A percentile compares a stretch with the other conserved stretches of the same genome.
Evolutionary conservation across 805 yeast genomes (phyloP).

Genomic region (Saccharomycopsis sp.): DNA sequence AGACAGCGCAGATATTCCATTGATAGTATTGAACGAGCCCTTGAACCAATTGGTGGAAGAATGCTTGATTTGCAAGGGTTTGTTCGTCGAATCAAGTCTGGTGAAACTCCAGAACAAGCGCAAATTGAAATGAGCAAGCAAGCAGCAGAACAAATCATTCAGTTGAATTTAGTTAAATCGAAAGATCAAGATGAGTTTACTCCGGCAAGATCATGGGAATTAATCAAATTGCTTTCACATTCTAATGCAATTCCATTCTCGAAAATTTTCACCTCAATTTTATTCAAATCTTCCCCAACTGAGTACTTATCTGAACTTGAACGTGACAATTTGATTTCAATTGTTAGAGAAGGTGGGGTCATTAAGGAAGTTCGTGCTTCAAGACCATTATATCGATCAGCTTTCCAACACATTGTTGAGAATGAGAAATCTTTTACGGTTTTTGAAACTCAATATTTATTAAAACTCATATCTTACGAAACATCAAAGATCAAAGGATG

Average conservation of each 20-base stretch:
- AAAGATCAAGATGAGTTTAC: conserved; percentile 42
- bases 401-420: conserved; percentile 58
- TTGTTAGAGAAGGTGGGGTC: conserved; percentile 73
- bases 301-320: conserved; percentile 65
- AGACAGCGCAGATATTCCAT: conserved; percentile 1
- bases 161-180: conserved; percentile 53
- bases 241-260: conserved; percentile 40
- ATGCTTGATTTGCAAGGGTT: conserved; percentile 90
- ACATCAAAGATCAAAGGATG: conserved; percentile 51
- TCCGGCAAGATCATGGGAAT: conserved; percentile 81
- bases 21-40: conserved; percentile 39
- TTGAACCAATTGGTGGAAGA: conserved; percentile 86
- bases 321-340: conserved; percentile 65
- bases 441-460: conserved; percentile 57
- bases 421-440: conserved; percentile 51
- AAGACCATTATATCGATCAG: conserved; percentile 76
- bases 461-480: conserved; percentile 50
- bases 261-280: conserved; percentile 48
- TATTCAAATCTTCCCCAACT: conserved; percentile 51
- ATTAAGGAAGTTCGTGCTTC: conserved; percentile 64
- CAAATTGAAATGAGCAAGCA: conserved; percentile 73
- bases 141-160: conserved; percentile 82
- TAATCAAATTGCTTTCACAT: conserved; percentile 58
- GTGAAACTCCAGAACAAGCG: conserved; percentile 77
- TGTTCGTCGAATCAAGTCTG: conserved; percentile 79